Conservation (phyloP, 805 yeast genomes). For the Nakazawaea anatomiae region DNA sequence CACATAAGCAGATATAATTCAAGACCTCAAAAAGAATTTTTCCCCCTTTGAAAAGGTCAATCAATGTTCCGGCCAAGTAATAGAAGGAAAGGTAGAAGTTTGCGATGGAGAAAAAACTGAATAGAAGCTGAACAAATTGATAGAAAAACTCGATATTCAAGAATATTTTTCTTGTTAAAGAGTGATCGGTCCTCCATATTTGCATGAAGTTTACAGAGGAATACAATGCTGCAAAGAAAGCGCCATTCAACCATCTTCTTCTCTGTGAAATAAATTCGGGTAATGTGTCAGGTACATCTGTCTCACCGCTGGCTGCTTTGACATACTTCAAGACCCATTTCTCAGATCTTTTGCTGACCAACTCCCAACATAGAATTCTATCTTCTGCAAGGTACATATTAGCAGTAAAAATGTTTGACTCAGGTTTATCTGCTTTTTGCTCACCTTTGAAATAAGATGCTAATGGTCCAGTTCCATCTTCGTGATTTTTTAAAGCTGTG, state of each 20-base stretch:
- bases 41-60: constrained; percentile 52
- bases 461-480: constrained; percentile 64
- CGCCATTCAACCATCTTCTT: constrained; percentile 97
- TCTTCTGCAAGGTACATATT: constrained; percentile 98
- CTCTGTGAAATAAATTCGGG: constrained; percentile 88
- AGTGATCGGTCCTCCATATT: constrained; percentile 87
- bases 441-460: constrained; percentile 92
- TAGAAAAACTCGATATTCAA: constrained; percentile 85
- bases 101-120: constrained; percentile 89
- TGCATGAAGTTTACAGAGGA: constrained; percentile 80
- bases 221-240: constrained; percentile 92
- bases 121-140: constrained; percentile 72
- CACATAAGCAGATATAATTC: constrained; percentile 79
- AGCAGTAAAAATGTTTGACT: constrained; percentile 81
- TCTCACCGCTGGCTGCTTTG: constrained; percentile 83
- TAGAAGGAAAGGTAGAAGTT: constrained; percentile 91
- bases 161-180: constrained; percentile 69
- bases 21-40: constrained; percentile 76
- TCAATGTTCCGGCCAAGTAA: constrained; percentile 84
- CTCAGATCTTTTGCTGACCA: constrained; percentile 72
- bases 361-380: constrained; percentile 89
- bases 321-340: constrained; percentile 83
- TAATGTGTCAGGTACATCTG: constrained; percentile 89
- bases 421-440: constrained; percentile 53
- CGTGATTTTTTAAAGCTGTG: constrained; percentile 61